Evolutionary conservation across 768 basidiomycete species (phyloP).

Genomic region (Hericium coralloides): DNA sequence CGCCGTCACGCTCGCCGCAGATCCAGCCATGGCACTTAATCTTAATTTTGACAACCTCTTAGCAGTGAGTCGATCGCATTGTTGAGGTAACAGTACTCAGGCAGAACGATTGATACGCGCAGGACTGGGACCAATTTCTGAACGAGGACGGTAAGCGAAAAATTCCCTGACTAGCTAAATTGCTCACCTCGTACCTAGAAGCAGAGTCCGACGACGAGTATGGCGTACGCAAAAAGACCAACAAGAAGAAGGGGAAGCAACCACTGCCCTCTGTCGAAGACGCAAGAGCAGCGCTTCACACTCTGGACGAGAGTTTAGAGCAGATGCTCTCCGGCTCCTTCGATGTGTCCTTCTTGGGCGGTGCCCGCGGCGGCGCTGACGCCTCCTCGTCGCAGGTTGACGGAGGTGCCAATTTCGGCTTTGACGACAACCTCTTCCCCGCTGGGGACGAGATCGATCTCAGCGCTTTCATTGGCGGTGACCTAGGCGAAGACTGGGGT

Average conservation of each 20-base stretch:
- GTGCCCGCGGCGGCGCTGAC: slow-evolving; percentile 23
- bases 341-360: slow-evolving; percentile 46
- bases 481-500: slow-evolving; percentile 68
- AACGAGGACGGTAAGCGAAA: slow-evolving; percentile 6
- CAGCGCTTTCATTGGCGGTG: slow-evolving; percentile 51
- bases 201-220: slow-evolving; percentile 43
- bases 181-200: slow-evolving; percentile 7
- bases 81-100: too few species aligned
- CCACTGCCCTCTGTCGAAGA: slow-evolving; percentile 31
- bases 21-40: slow-evolving; percentile 16
- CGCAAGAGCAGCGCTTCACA: slow-evolving; percentile 46
- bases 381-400: slow-evolving; percentile 50
- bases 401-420: slow-evolving; percentile 31
- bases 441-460: slow-evolving; percentile 48
- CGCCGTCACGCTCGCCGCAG: slow-evolving; percentile 21
- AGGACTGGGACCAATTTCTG: slow-evolving; percentile 11
- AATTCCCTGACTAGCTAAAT: neutral
- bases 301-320: slow-evolving; percentile 64
- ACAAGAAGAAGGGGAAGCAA: slow-evolving; percentile 20
- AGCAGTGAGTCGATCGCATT: slow-evolving; percentile 5
- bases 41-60: slow-evolving; percentile 18
- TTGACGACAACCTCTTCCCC: slow-evolving; percentile 45
- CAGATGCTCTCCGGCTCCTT: slow-evolving; percentile 59
- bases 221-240: slow-evolving; percentile 23
- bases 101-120: neutral